Percentiles rank a stretch among this genome's conserved stretches.
Evolutionary conservation across 2,329 filamentous ascomycete genomes (phyloP).

Genomic region (Ophiostoma sp.): DNA sequence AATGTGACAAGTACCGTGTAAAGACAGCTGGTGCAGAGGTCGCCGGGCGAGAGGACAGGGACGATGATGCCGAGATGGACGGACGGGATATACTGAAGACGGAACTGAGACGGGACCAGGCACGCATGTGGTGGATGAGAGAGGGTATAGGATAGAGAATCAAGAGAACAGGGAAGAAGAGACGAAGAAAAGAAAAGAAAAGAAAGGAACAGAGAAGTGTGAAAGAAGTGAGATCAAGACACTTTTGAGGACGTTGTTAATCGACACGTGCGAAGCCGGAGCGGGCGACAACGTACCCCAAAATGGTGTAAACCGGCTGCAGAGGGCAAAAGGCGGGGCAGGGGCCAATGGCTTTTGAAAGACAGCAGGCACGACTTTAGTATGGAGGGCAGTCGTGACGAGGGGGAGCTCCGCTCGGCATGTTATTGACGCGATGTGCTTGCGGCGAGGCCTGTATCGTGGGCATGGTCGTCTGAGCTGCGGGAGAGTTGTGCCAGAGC

Average conservation of each 20-base stretch:
- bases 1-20: not conserved
- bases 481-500: not conserved
- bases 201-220: not conserved
- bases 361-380: not conserved
- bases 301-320: constrained; percentile 3
- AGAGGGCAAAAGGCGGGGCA: constrained; percentile 19
- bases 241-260: constrained; percentile 11
- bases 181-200: not conserved
- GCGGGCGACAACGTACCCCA: not conserved
- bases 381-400: not conserved
- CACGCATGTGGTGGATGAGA: constrained; percentile 14
- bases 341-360: constrained; percentile 1
- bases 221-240: not conserved
- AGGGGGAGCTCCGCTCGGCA: constrained; percentile 11
- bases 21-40: constrained; percentile 5
- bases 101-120: constrained; percentile 12
- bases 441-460: not conserved
- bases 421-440: constrained; percentile 13
- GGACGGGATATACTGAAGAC: not conserved
- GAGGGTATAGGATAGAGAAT: not conserved
- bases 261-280: constrained; percentile 6
- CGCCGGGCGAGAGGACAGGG: not conserved
- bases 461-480: not conserved
- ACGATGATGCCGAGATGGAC: not conserved
- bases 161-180: not conserved